Evolutionary conservation across 129 eudicot genomes (phyloP).

Genomic region (Kitagawia praeruptora): DNA sequence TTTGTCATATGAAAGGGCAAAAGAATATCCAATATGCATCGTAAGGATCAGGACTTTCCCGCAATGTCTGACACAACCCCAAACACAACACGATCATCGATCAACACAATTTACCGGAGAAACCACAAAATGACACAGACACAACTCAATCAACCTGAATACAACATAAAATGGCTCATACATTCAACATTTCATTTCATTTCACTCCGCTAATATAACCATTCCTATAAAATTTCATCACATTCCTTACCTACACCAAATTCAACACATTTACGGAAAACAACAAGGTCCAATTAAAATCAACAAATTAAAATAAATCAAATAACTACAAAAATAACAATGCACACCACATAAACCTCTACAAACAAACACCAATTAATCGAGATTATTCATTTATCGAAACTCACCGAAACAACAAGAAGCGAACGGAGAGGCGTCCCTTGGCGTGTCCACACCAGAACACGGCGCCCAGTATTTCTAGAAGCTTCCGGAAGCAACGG

Average conservation of each 20-base stretch:
- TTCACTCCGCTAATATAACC: background rate
- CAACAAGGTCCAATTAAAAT: too few species aligned
- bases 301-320: too few species aligned
- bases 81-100: background rate
- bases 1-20: background rate
- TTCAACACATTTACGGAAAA: too few species aligned
- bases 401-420: conserved; percentile 71
- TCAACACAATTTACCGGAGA: too few species aligned
- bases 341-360: too few species aligned
- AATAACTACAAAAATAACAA: too few species aligned
- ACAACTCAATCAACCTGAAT: background rate
- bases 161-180: background rate
- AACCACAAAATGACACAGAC: background rate
- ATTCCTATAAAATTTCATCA: background rate
- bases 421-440: conserved; percentile 69
- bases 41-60: background rate
- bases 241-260: too few species aligned
- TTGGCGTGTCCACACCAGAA: conserved; percentile 63
- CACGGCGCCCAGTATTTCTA: conserved; percentile 27
- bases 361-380: too few species aligned
- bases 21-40: background rate
- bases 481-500: conserved; percentile 58
- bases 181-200: background rate
- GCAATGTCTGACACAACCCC: background rate
- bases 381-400: background rate